These are phyloP conservation scores for Trichomonascaceae sp. DNA, from an alignment of 1,139 yeast genomes.

Conservation along the genomic window DNA sequence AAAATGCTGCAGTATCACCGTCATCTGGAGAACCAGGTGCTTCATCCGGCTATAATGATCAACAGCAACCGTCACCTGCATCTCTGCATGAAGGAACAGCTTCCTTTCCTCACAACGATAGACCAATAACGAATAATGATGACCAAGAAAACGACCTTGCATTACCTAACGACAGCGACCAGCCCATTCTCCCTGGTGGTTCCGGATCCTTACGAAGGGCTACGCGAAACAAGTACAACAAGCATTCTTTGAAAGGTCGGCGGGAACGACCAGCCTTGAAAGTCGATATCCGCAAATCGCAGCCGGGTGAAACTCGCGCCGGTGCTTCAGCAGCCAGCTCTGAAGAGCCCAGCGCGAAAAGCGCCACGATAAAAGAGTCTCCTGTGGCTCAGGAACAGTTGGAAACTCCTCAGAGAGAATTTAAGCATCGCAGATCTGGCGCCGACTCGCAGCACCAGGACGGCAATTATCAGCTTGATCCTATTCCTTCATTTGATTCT, in stretches of 20 bases:
- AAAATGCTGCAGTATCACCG: neutral
- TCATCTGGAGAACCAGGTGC: neutral
- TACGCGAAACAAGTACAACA: constrained; percentile 26
- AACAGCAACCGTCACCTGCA: neutral
- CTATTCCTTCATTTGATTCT: neutral
- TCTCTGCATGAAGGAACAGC: constrained; percentile 1
- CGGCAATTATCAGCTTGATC: neutral
- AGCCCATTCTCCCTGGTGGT: constrained; percentile 27
- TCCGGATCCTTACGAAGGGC: constrained; percentile 26
- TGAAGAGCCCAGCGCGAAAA: neutral
- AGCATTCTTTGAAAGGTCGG: constrained; percentile 11
- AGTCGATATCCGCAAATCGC: constrained; percentile 2
- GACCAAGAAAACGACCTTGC: constrained; percentile 12
- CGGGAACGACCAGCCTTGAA: constrained; percentile 9
- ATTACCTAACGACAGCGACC: constrained; percentile 26
- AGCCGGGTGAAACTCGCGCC: neutral
- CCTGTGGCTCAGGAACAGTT: neutral
- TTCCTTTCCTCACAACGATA: neutral
- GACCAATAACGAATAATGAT: constrained; percentile 8
- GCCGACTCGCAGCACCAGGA: neutral
- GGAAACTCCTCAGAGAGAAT: neutral
- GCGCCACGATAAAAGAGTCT: neutral
- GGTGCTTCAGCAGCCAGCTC: neutral
- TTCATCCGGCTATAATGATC: neutral
- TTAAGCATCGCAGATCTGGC: neutral